Conservation (phyloP, 495 filamentous ascomycete genomes). For the Aspergillus leporis region DNA sequence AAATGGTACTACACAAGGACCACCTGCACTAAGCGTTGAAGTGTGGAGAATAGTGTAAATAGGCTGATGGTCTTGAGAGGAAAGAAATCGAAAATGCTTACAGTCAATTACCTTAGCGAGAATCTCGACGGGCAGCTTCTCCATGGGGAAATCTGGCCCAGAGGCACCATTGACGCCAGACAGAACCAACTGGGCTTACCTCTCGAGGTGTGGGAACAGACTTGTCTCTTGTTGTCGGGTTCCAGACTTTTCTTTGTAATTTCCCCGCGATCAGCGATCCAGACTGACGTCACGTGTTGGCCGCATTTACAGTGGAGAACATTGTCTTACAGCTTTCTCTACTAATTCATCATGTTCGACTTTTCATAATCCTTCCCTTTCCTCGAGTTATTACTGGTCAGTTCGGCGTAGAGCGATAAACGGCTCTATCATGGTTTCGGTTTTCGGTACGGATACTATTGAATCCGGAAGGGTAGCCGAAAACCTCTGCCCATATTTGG, state of each 20-base stretch:
- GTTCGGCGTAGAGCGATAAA: background rate
- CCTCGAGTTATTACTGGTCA: background rate
- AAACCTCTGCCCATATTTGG: background rate
- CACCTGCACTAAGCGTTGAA: constrained; percentile 15
- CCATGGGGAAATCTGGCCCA: constrained; percentile 43
- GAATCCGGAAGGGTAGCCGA: background rate
- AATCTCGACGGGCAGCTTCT: constrained; percentile 73
- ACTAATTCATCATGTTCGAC: background rate
- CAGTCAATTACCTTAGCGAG: constrained; percentile 72
- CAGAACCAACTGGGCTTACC: constrained; percentile 8
- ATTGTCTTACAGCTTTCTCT: background rate
- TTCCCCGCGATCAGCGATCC: constrained; percentile 22
- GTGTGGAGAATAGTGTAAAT: constrained; percentile 15
- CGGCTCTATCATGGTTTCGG: too few species aligned
- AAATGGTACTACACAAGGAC: background rate
- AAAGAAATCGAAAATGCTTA: constrained; percentile 39
- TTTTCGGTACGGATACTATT: background rate
- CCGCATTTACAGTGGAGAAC: background rate
- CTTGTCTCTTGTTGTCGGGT: background rate
- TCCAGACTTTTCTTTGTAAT: constrained; percentile 8
- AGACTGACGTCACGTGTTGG: constrained; percentile 20
- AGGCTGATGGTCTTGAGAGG: constrained; percentile 11
- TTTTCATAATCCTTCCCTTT: background rate
- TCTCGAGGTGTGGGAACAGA: background rate
- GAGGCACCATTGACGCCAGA: constrained; percentile 37